phyloP scores from a whole-genome alignment of 768 basidiomycete species.

The Brasilioporus rufonigricans region DNA sequence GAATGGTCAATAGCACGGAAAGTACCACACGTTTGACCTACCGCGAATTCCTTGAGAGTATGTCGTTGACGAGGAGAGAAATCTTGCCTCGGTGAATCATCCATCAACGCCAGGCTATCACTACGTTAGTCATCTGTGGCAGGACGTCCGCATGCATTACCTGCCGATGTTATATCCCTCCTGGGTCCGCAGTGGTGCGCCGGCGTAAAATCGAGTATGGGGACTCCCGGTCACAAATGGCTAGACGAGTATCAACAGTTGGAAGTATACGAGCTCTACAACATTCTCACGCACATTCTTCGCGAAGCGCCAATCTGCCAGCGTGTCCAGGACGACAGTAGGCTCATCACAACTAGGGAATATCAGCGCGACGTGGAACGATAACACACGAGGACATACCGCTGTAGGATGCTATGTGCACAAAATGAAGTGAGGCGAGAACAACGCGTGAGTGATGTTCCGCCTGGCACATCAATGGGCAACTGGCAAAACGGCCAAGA shows the following conservation, averaged over 20 bases:
- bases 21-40: constrained; percentile 20
- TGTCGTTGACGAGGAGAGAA: constrained; percentile 88
- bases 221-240: constrained; percentile 69
- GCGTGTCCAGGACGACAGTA: constrained; percentile 77
- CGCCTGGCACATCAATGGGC: constrained; percentile 34
- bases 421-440: constrained; percentile 72
- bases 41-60: constrained; percentile 91
- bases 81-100: constrained; percentile 77
- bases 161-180: constrained; percentile 91
- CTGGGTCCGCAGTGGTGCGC: constrained; percentile 82
- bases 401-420: constrained; percentile 78
- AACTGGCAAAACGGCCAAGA: not conserved
- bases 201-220: constrained; percentile 84
- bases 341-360: constrained; percentile 74
- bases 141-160: constrained; percentile 37
- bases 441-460: constrained; percentile 42
- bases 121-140: constrained; percentile 1
- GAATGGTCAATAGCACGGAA: constrained; percentile 4
- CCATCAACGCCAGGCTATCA: constrained; percentile 73
- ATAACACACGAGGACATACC: constrained; percentile 37
- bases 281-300: constrained; percentile 58
- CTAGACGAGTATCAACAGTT: constrained; percentile 35
- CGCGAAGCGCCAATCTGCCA: constrained; percentile 83
- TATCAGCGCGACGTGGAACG: constrained; percentile 2
- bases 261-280: not conserved